Percentiles rank a stretch among this genome's conserved stretches.
Conservation (phyloP, 139 green algal species). For the Dunaliella sp. region DNA sequence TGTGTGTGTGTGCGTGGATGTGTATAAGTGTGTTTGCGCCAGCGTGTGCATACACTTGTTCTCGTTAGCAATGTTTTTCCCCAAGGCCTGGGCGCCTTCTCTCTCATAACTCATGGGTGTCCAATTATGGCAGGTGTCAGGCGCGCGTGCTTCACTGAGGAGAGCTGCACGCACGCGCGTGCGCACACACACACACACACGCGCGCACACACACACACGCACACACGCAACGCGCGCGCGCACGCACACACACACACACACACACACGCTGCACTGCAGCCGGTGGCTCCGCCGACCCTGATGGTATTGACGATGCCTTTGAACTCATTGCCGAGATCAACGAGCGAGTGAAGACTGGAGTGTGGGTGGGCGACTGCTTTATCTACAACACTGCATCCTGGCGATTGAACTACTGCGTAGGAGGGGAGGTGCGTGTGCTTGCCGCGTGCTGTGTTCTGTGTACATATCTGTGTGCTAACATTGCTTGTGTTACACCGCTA, state of each 20-base stretch:
- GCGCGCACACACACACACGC: too few species aligned
- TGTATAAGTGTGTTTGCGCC: background rate
- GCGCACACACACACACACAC: too few species aligned
- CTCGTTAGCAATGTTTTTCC: background rate
- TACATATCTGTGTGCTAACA: background rate
- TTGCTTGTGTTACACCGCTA: background rate
- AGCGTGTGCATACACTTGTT: background rate
- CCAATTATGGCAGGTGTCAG: too few species aligned
- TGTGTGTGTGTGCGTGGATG: background rate
- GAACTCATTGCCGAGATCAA: conserved; percentile 86
- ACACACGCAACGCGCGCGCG: too few species aligned
- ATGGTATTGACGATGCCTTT: conserved; percentile 96
- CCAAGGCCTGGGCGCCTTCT: too few species aligned
- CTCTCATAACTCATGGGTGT: too few species aligned
- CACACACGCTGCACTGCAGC: too few species aligned
- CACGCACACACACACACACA: too few species aligned
- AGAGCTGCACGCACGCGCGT: too few species aligned
- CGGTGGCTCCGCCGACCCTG: conserved; percentile 70
- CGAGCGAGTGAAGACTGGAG: conserved; percentile 43
- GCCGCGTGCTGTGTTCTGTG: background rate
- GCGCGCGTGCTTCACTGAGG: too few species aligned
- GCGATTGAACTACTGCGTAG: conserved; percentile 98
- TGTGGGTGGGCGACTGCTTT: conserved; percentile 94
- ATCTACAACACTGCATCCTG: conserved; percentile 96
- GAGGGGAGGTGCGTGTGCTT: conserved; percentile 72